Percentiles rank a stretch among this genome's conserved stretches.
Evolutionary conservation across 495 filamentous ascomycete genomes (phyloP).

Genomic region (Tuber microsphaerosporum): DNA sequence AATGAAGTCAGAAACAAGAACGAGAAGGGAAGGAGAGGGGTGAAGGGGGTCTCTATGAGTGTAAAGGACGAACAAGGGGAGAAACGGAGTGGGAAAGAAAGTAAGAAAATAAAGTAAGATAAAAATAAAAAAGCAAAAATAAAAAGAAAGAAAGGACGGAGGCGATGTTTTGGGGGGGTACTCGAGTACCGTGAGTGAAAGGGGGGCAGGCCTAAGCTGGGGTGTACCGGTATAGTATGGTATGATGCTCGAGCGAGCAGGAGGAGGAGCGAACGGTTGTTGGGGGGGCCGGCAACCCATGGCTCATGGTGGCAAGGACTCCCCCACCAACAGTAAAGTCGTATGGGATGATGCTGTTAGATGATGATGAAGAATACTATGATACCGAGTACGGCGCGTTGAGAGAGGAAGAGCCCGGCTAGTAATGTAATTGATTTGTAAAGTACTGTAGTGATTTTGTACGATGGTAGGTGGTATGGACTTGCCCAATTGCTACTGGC

Average conservation of each 20-base stretch:
- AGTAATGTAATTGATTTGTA: background rate
- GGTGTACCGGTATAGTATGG: too few relatives aligned
- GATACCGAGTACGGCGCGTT: background rate
- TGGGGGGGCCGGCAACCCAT: background rate
- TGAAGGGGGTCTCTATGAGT: background rate
- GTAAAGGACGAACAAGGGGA: constrained; percentile 2
- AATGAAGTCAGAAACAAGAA: constrained; percentile 28
- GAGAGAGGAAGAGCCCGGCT: background rate
- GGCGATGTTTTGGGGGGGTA: background rate
- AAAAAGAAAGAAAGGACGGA: background rate
- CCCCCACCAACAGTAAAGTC: background rate
- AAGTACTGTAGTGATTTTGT: background rate
- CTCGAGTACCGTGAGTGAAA: background rate
- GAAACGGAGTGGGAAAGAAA: background rate
- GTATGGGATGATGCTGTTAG: background rate
- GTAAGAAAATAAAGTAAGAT: background rate
- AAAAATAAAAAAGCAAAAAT: background rate
- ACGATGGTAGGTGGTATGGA: background rate
- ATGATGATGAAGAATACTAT: background rate
- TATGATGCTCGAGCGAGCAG: background rate
- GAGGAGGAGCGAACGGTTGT: background rate
- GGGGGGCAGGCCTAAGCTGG: background rate
- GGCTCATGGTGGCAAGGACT: background rate
- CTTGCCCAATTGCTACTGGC: background rate
- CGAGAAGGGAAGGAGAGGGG: background rate